Base-by-base conservation (phyloP, 352 stramenopile genomes). In the Globisporangium cystogenes region DNA sequence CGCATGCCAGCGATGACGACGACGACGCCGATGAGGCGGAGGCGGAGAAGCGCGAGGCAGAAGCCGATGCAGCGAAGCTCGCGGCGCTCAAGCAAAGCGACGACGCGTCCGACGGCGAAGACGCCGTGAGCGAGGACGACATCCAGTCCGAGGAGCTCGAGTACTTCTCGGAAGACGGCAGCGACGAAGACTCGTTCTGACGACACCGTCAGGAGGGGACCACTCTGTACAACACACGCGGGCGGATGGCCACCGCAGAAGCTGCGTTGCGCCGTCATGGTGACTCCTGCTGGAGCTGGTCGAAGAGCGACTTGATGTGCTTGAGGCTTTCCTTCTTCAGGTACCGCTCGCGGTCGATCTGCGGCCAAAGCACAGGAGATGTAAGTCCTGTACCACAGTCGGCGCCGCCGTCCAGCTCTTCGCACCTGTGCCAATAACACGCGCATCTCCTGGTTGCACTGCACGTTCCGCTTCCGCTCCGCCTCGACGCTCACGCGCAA, bases 151-250 rank as follows among this genome's bases (percentile, higher is more conserved):
- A 90, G 57, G 83, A 93, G 33, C 65, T 92, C 12, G 81, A 90
- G 51, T 93, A 92, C 47, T 89, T 93, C 57, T 90, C 82, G 33
- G 81, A 90, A 51, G 76, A 93, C 47, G 78, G 55, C 0, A 89
- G 81, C 46, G 79, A 90, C 24, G 81, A 92, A 45, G 83, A 92
- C 52, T 90, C 79, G 5, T 93, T 93, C 56, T 93, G 80, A 68
- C 11, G 39, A 4, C 5, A n/a, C n/a, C n/a, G n/a, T n/a, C n/a
- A n/a, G n/a, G n/a, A n/a, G n/a, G n/a, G n/a, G n/a, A n/a, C n/a
- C 15, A 21, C 23, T 36, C 29, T 21, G 10, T 41, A 33, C 20
- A 48, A 41, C 20, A 21, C 35, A 48, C n/a, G 24, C 15, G 7
- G n/a, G 7, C 21, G 21, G 5, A 21, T n/a, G n/a, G n/a, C n/a